These are phyloP conservation scores for Neofusicoccum cordaticola DNA, from an alignment of 2,329 filamentous ascomycete species.

Conservation along the genomic window DNA sequence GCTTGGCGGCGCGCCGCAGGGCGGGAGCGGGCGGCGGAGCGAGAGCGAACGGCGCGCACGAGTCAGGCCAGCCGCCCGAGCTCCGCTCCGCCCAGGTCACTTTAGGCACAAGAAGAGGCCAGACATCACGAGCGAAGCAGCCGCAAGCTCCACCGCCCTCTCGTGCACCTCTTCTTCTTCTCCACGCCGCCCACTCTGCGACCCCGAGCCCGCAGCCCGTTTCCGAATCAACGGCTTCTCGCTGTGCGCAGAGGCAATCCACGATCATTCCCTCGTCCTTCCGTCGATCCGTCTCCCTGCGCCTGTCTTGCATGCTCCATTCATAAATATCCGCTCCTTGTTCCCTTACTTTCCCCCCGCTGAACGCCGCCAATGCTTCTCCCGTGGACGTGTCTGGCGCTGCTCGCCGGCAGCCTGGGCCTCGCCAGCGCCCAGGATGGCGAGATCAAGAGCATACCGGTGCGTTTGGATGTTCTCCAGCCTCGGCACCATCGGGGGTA, in stretches of 20 bases:
- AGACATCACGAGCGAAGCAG: conserved; percentile 13
- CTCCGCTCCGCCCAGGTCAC: neutral
- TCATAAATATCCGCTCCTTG: conserved; percentile 10
- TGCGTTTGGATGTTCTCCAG: conserved; percentile 41
- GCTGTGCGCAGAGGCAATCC: conserved; percentile 1
- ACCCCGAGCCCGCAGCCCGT: neutral
- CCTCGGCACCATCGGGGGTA: conserved; percentile 8
- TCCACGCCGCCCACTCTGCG: neutral
- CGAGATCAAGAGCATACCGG: conserved; percentile 64
- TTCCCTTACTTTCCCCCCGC: conserved; percentile 7
- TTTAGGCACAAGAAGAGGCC: conserved; percentile 16
- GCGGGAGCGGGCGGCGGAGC: neutral
- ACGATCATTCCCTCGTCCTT: neutral
- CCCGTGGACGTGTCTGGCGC: conserved; percentile 35
- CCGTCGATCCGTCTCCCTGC: neutral
- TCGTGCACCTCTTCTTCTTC: neutral
- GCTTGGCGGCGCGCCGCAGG: neutral
- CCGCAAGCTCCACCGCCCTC: conserved; percentile 10
- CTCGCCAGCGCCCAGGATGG: conserved; percentile 36
- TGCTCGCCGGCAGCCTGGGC: conserved; percentile 37
- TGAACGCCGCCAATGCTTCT: conserved; percentile 29
- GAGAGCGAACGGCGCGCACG: neutral
- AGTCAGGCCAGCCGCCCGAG: neutral
- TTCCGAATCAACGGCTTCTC: conserved; percentile 3
- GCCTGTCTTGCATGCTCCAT: neutral